Base-by-base conservation (phyloP, 1,284 basidiomycete species). In the Ustilago tritici region DNA sequence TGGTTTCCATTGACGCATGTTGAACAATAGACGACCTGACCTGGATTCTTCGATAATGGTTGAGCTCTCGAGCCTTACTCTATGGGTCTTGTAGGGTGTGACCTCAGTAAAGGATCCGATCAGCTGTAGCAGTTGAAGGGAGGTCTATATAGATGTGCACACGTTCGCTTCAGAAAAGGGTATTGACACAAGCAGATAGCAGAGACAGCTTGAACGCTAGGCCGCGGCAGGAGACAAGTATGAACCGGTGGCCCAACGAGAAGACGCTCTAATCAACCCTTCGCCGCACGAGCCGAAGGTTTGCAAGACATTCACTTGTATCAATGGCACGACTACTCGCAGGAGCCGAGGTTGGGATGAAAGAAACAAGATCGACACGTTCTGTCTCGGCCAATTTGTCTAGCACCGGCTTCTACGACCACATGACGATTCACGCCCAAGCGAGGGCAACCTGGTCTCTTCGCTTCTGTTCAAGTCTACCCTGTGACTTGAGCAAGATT, bases 1-100 rank as follows among this genome's bases (percentile, higher is more conserved):
- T 15, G 43, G n/a, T 17, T 61, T 67, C 34, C 52, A n/a, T 14
- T 57, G 65, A 15, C 31, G 49, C 65, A 67, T 67, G 17, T 61
- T 49, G n/a, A 23, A 31, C 23, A 14, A 23, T 28, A 32, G 28
- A 10, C 23, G 49, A 11, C 38, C 10, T 11, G 55, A n/a, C 6
- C 34, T 56, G 10, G 38, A 40, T 11, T 17, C 11, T 11, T 40
- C 38, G 38, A 17, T 40, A 40, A 40, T 17, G 11, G 10, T 40
- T 40, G 38, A 40, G 15, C 11, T 10, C 15, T 17, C 10, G 15
- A 40, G 10, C 11, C 36, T 38, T 38, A 38, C 9, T 7, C 10
- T 38, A 38, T 10, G 36, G 36, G 14, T 9, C 36, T 38, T 38
- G 36, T 38, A 38, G 36, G 2, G 3, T 28, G 23, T 28, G 23